phyloP scores from a whole-genome alignment of 2,329 filamentous ascomycete species.

The Monosporascus sp. region DNA sequence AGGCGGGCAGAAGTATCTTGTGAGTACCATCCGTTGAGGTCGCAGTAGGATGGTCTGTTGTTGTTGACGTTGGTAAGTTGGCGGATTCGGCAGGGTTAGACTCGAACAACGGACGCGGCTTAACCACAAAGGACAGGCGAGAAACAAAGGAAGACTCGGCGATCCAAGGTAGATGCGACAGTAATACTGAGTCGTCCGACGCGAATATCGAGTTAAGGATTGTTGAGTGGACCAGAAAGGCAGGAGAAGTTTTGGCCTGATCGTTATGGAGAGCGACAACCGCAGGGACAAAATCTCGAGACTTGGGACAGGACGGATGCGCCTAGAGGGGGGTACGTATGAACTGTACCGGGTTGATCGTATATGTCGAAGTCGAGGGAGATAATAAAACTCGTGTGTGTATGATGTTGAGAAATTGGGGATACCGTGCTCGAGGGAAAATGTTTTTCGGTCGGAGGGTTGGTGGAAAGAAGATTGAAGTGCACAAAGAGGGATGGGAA shows the following conservation, averaged over 20 bases:
- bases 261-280: constrained; percentile 20
- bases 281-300: constrained; percentile 12
- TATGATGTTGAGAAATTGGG: neutral
- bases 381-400: neutral
- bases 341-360: neutral
- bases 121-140: constrained; percentile 22
- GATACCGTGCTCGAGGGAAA: neutral
- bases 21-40: constrained; percentile 8
- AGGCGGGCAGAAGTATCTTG: constrained; percentile 4
- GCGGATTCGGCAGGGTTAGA: constrained; percentile 9
- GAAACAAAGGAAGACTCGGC: constrained; percentile 21
- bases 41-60: constrained; percentile 5
- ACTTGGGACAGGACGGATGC: constrained; percentile 19
- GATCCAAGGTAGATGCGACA: constrained; percentile 11
- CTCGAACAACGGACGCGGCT: constrained; percentile 11
- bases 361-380: neutral
- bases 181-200: constrained; percentile 8
- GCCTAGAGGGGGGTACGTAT: constrained; percentile 14
- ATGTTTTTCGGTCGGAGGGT: neutral
- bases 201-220: constrained; percentile 8
- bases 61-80: constrained; percentile 3
- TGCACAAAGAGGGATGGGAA: neutral
- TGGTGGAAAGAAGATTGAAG: neutral
- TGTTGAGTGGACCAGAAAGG: constrained; percentile 8
- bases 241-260: constrained; percentile 8